These are phyloP conservation scores for Cyclocybe cylindracea DNA, from an alignment of 768 basidiomycete species.

Conservation along the genomic window DNA sequence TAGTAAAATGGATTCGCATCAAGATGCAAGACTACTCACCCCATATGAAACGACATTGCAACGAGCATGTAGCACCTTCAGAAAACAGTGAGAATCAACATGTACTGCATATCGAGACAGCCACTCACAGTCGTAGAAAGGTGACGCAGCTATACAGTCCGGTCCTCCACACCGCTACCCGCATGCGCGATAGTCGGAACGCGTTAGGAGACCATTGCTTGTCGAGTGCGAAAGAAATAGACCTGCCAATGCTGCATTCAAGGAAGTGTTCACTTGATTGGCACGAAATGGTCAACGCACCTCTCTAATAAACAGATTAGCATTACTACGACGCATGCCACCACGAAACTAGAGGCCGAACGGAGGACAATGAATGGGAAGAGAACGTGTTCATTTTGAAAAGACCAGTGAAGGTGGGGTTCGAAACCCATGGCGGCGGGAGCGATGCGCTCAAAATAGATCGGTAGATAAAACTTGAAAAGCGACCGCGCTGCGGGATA, in stretches of 20 bases:
- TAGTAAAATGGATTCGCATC: neutral
- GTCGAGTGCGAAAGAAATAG: constrained; percentile 49
- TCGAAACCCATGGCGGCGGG: constrained; percentile 10
- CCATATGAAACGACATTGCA: constrained; percentile 70
- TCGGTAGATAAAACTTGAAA: neutral
- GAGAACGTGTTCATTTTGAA: constrained; percentile 39
- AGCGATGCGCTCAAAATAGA: neutral
- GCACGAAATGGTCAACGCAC: constrained; percentile 32
- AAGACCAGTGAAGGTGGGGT: constrained; percentile 40
- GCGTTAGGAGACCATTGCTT: constrained; percentile 48
- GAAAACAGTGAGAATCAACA: neutral
- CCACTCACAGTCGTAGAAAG: constrained; percentile 59
- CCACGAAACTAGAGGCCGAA: constrained; percentile 49
- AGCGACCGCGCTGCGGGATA: neutral
- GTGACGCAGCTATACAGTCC: constrained; percentile 58
- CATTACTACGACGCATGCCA: constrained; percentile 44
- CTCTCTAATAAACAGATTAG: constrained; percentile 58
- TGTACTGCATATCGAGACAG: neutral
- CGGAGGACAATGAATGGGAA: constrained; percentile 40
- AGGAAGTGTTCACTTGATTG: neutral
- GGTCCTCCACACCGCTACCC: constrained; percentile 53
- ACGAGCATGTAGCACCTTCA: constrained; percentile 71
- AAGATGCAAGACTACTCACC: constrained; percentile 44
- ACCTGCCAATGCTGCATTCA: constrained; percentile 30
- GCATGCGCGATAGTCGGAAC: constrained; percentile 41